Conservation (phyloP, 306 rosid genomes). For the Ormosia semicastrata region DNA sequence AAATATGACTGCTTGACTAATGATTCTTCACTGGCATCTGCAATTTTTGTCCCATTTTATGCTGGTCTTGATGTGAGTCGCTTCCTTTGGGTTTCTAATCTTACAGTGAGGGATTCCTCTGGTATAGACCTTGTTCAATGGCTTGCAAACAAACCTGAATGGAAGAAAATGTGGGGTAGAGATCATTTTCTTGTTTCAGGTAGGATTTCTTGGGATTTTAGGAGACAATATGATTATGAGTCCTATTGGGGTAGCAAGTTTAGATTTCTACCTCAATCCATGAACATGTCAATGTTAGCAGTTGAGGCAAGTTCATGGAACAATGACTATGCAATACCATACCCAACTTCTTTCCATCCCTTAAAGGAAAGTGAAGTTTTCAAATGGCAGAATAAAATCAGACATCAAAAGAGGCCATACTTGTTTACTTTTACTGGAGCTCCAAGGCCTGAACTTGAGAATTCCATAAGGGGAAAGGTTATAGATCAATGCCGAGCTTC, state of each 20-base stretch:
- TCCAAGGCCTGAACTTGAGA: conserved; percentile 64
- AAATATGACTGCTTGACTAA: conserved; percentile 66
- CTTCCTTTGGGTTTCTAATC: conserved; percentile 58
- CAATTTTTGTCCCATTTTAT: conserved; percentile 78
- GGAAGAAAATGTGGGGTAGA: conserved; percentile 80
- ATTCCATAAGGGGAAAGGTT: conserved; percentile 60
- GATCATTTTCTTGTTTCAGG: conserved; percentile 87
- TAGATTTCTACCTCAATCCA: conserved; percentile 69
- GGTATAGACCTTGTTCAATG: conserved; percentile 53
- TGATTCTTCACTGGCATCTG: conserved; percentile 64
- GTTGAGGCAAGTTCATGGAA: conserved; percentile 89
- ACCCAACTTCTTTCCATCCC: conserved; percentile 84
- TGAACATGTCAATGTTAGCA: conserved; percentile 83
- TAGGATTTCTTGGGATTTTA: conserved; percentile 92
- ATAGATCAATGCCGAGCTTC: conserved; percentile 66
- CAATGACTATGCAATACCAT: conserved; percentile 83
- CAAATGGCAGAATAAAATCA: conserved; percentile 58
- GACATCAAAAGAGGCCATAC: conserved; percentile 37
- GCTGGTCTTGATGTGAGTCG: conserved; percentile 88
- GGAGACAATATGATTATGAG: conserved; percentile 55
- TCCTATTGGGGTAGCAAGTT: conserved; percentile 85
- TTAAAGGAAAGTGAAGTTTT: conserved; percentile 29
- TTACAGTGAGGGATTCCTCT: conserved; percentile 59
- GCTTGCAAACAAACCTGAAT: conserved; percentile 50
- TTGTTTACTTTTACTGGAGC: conserved; percentile 79